Conservation (phyloP, 495 filamentous ascomycete species). For the Astrocystis sublimbata region DNA sequence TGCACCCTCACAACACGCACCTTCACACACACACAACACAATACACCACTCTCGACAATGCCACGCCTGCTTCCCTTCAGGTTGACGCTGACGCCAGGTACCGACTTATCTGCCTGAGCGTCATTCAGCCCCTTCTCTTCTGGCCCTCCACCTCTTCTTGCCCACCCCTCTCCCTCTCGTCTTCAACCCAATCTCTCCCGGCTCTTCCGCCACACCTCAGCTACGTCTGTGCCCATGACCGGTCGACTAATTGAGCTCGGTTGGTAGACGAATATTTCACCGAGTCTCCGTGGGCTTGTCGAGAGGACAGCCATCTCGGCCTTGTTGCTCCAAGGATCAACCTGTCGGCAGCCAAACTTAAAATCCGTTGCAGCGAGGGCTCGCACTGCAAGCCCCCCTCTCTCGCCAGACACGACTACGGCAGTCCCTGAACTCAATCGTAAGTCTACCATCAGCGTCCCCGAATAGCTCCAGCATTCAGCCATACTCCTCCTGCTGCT, state of each 20-base stretch:
- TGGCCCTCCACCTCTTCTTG: no score
- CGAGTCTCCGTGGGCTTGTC: background rate
- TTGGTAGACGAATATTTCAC: no score
- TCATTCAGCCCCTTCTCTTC: no score
- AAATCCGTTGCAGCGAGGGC: background rate
- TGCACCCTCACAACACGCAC: no score
- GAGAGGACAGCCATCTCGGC: background rate
- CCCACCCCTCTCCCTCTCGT: background rate
- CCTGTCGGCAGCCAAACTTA: background rate
- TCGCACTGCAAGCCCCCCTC: background rate
- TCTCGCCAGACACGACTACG: background rate
- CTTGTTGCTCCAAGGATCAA: background rate
- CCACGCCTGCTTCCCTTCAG: no score
- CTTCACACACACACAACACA: no score
- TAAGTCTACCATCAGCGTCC: constrained; percentile 9
- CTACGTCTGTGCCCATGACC: background rate
- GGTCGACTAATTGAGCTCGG: background rate
- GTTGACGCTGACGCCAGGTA: no score
- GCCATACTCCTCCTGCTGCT: background rate
- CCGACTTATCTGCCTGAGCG: no score
- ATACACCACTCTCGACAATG: no score
- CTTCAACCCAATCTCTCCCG: background rate
- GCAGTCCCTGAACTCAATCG: constrained; percentile 27
- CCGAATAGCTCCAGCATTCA: background rate
- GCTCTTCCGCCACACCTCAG: no score